phyloP scores from a whole-genome alignment of 2,329 filamentous ascomycete species.

The Aspergillus fructus region DNA sequence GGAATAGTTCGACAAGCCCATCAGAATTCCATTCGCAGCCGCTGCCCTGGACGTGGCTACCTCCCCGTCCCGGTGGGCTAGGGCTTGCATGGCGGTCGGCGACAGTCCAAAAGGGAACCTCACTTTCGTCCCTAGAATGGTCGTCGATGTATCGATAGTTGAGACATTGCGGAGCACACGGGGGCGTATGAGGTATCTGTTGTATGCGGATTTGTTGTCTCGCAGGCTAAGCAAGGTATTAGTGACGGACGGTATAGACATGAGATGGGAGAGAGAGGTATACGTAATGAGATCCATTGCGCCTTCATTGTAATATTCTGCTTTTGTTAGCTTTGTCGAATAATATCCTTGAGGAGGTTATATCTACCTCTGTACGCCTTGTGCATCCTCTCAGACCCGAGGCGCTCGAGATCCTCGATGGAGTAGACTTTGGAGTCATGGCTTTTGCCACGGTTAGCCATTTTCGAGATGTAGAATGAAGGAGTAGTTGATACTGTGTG shows the following conservation, averaged over 20 bases:
- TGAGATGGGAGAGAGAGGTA: not conserved
- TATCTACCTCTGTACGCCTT: conserved; percentile 31
- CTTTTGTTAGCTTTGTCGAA: not conserved
- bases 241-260: no score
- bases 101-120: conserved; percentile 53
- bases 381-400: conserved; percentile 35
- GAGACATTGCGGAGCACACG: conserved; percentile 41
- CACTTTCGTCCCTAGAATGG: conserved; percentile 43
- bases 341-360: not conserved
- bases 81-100: conserved; percentile 40
- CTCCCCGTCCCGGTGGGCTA: conserved; percentile 2
- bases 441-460: conserved; percentile 19
- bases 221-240: conserved; percentile 27
- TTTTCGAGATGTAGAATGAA: not conserved
- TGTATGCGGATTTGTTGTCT: conserved; percentile 54
- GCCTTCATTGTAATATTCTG: conserved; percentile 57
- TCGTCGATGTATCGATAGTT: conserved; percentile 40
- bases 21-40: not conserved
- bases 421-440: conserved; percentile 14
- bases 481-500: no score
- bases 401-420: conserved; percentile 36
- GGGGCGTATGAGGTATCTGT: conserved; percentile 47
- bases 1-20: conserved; percentile 2
- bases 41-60: not conserved
- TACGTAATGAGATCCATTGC: conserved; percentile 52